Conservation (phyloP, 2,329 filamentous ascomycete species). For the Microdochium bolleyi region DNA sequence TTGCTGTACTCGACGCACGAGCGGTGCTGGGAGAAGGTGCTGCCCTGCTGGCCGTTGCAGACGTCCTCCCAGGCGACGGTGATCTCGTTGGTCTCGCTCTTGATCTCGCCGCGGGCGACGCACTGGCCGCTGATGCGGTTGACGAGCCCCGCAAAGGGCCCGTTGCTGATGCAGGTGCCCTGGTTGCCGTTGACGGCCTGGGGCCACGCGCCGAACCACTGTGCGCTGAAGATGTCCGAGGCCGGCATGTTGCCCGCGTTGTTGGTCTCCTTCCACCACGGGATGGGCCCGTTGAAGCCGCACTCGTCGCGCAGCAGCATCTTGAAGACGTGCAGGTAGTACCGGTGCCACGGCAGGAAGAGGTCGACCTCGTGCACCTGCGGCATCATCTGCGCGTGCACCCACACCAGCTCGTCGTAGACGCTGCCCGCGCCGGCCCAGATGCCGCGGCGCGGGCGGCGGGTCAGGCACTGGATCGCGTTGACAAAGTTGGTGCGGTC, state of each 20-base stretch:
- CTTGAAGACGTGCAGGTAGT: slow-evolving; percentile 20
- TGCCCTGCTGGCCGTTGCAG: slow-evolving; percentile 3
- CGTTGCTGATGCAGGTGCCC: slow-evolving; percentile 17
- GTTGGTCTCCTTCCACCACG: slow-evolving; percentile 26
- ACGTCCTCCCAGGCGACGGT: slow-evolving; percentile 4
- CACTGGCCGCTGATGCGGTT: slow-evolving; percentile 20
- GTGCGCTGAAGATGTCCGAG: slow-evolving; percentile 17
- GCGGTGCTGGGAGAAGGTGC: slow-evolving; percentile 3
- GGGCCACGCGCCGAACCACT: slow-evolving; percentile 19
- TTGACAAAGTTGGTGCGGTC: background rate
- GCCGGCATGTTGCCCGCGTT: slow-evolving; percentile 19
- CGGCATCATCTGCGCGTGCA: slow-evolving; percentile 20
- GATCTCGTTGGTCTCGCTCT: background rate
- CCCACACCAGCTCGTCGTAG: slow-evolving; percentile 21
- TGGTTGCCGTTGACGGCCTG: slow-evolving; percentile 11
- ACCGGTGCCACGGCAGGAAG: slow-evolving; percentile 24
- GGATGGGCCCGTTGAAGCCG: slow-evolving; percentile 19
- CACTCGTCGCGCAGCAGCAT: slow-evolving; percentile 22
- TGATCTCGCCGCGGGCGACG: slow-evolving; percentile 14
- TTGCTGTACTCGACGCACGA: slow-evolving; percentile 11
- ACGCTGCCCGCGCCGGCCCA: slow-evolving; percentile 10
- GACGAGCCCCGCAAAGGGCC: slow-evolving; percentile 6
- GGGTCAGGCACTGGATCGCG: background rate
- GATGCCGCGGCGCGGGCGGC: background rate
- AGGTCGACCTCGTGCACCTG: slow-evolving; percentile 22